Evolutionary conservation across 2,329 filamentous ascomycete species (phyloP), one percentile per base, ranked within the genome.

Genomic region (Aspergillus sp.): DNA sequence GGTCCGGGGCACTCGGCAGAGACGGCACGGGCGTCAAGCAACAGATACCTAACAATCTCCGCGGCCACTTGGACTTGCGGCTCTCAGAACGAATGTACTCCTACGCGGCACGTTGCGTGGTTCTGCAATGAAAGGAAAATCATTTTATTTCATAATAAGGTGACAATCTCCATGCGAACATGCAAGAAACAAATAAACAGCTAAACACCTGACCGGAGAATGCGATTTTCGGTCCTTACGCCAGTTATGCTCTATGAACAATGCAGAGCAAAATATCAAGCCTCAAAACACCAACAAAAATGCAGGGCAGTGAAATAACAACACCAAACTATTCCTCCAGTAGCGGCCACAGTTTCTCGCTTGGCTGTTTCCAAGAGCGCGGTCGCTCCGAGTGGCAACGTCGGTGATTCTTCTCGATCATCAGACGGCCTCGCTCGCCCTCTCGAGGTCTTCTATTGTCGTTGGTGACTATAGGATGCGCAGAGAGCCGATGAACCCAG

Each of bases 301-400:
- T 26, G 18, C 20, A 20, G 17, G 36, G 30, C 17, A 53, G 4
- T 7, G 39, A n/a, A 22, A 38, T 56, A 20, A 34, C 8, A 20
- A 9, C 26, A 17, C 17, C 18, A 49, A 5, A 53, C 62, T 55
- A 65, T 47, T 73, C 70, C 60, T 74, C 73, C 50, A 62, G 45
- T 30, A 75, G 60, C 26, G 73, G 70, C 72, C 72, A 75, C 53
- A 75, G 55, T 42, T 64, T 64, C 43, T 68, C 66, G 53, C 71
- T 73, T 4, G 73, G 73, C 41, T 68, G 64, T 39, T 67, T 71
- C 73, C 73, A 75, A 24, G 71, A 62, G 39, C 71, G 66, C 22
- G 73, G 73, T 54, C 73, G 70, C 52, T 74, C 72, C 12, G 73
- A 75, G 61, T 75, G 73, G 53, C 71, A 72, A 50, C 73, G 66